Evolutionary conservation across 202 grass and related monocot genomes (phyloP).

Genomic region (Musa balbisiana): DNA sequence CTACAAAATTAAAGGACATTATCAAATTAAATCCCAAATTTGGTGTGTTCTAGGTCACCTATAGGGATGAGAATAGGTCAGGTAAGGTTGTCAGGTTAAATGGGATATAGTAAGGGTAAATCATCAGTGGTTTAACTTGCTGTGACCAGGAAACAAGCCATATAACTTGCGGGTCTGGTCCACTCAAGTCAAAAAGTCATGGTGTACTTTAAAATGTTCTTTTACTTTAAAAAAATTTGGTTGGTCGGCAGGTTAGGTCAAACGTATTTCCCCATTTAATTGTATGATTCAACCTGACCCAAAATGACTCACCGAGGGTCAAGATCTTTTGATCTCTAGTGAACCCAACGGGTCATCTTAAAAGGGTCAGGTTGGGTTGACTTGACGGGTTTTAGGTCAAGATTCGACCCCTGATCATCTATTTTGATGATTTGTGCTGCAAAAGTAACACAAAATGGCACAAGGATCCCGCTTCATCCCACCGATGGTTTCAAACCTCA

Average conservation of each 20-base stretch:
- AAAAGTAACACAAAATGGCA: not conserved
- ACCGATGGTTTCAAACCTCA: not conserved
- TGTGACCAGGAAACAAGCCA: not conserved
- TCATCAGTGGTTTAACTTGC: not conserved
- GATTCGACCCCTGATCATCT: too few relatives aligned
- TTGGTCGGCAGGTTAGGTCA: too few relatives aligned
- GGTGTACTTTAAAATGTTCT: too few relatives aligned
- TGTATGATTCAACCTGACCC: too few relatives aligned
- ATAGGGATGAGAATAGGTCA: not conserved
- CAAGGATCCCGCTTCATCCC: not conserved
- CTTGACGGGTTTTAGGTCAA: too few relatives aligned
- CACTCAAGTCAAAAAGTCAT: too few relatives aligned
- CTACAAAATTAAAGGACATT: not conserved
- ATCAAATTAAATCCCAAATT: not conserved
- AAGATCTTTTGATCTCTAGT: too few relatives aligned
- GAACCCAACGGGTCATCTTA: too few relatives aligned
- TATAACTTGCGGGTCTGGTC: not conserved
- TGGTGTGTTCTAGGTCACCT: not conserved
- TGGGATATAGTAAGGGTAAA: not conserved
- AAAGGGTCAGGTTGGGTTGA: too few relatives aligned
- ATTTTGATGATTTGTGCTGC: not conserved
- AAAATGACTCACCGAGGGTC: too few relatives aligned
- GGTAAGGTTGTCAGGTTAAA: not conserved
- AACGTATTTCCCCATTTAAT: too few relatives aligned
- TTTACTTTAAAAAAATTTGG: too few relatives aligned